Conservation (phyloP, 371 early-diverging fungal species). For the Blyttiomyces sp. region DNA sequence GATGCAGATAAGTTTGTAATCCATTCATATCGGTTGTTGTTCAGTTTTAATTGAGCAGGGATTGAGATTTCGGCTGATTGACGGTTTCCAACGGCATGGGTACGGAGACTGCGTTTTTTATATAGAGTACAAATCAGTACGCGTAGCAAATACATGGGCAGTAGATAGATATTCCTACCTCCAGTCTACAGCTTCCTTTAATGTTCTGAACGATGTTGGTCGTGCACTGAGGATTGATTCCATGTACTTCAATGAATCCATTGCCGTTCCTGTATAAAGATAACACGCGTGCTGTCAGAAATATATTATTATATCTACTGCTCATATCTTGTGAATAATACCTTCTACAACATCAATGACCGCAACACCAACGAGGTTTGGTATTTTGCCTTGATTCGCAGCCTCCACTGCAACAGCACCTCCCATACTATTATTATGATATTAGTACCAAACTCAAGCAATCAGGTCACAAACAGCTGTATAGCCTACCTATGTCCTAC, state of each 20-base stretch:
- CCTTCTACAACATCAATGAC: slow-evolving; percentile 93
- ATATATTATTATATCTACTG: background rate
- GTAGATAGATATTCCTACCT: slow-evolving; percentile 17
- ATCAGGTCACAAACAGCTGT: background rate
- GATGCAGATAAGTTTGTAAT: slow-evolving; percentile 74
- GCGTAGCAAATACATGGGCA: background rate
- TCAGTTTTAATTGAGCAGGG: slow-evolving; percentile 52
- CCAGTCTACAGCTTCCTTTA: slow-evolving; percentile 72
- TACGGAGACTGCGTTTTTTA: slow-evolving; percentile 49
- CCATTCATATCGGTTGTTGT: slow-evolving; percentile 34
- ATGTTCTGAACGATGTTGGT: slow-evolving; percentile 57
- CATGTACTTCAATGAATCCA: slow-evolving; percentile 75
- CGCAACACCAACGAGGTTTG: slow-evolving; percentile 66
- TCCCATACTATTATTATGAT: slow-evolving; percentile 69
- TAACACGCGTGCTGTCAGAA: no score
- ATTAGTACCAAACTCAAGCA: background rate
- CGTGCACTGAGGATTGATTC: slow-evolving; percentile 53
- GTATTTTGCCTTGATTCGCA: slow-evolving; percentile 49
- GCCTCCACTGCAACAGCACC: slow-evolving; percentile 82
- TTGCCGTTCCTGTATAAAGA: slow-evolving; percentile 68
- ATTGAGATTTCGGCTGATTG: slow-evolving; percentile 77
- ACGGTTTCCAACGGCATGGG: slow-evolving; percentile 44
- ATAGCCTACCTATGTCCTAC: slow-evolving; percentile 73
- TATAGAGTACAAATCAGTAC: background rate
- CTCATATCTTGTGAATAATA: no score